Evolutionary conservation across 345 rosid genomes (phyloP).

Genomic region (Cardamine occulta): DNA sequence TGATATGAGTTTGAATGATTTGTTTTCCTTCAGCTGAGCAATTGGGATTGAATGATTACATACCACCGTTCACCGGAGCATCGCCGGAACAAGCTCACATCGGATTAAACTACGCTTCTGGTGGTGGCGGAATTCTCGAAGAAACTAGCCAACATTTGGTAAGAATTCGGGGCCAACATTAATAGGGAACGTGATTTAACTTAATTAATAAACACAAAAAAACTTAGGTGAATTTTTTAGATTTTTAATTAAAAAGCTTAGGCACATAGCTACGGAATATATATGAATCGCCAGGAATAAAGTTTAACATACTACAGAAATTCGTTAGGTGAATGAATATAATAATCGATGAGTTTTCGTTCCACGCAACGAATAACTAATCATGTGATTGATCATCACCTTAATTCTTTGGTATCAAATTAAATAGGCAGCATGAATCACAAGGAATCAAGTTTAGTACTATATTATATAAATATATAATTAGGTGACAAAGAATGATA

Average conservation of each 20-base stretch:
- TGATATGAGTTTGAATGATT: slow-evolving; percentile 20
- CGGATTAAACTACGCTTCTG: slow-evolving; percentile 75
- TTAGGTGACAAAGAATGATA: background rate
- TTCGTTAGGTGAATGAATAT: background rate
- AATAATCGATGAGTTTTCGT: background rate
- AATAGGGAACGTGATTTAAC: background rate
- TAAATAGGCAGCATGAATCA: background rate
- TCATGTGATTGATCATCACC: background rate
- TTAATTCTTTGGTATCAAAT: background rate
- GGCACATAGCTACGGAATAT: background rate
- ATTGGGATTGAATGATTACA: slow-evolving; percentile 48
- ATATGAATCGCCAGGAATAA: background rate
- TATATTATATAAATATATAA: background rate
- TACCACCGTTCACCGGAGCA: slow-evolving; percentile 49
- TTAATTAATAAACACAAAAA: no score
- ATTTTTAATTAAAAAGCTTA: background rate
- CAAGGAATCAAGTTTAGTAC: background rate
- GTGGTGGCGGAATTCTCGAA: slow-evolving; percentile 59
- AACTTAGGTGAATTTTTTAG: no score
- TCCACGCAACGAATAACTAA: background rate
- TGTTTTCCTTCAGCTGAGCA: slow-evolving; percentile 47
- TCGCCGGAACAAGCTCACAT: slow-evolving; percentile 37
- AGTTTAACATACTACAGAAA: background rate
- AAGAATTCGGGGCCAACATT: background rate
- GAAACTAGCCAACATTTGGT: slow-evolving; percentile 62